Percentiles rank a stretch among this genome's conserved stretches.
These are phyloP conservation scores for Epichloe aotearoae DNA, from an alignment of 2,329 filamentous ascomycete genomes.

Conservation along the genomic window DNA sequence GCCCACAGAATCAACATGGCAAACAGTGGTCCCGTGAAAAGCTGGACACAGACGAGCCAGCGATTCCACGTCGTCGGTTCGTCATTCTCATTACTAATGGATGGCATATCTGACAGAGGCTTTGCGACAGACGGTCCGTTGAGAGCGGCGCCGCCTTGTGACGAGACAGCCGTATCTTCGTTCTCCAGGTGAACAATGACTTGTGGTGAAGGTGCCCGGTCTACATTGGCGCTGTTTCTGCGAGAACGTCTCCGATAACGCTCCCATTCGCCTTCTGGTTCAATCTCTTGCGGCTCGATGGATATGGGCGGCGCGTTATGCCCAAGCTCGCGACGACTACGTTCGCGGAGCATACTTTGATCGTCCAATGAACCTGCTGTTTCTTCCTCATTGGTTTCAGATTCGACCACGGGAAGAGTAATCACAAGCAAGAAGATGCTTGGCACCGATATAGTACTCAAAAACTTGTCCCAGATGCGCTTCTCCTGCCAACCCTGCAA, in stretches of 20 bases:
- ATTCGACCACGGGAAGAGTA: conserved; percentile 83
- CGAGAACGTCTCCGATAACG: conserved; percentile 38
- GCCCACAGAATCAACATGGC: conserved; percentile 64
- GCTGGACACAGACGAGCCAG: conserved; percentile 76
- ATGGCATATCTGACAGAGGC: conserved; percentile 20
- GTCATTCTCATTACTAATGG: conserved; percentile 20
- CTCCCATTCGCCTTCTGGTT: conserved; percentile 44
- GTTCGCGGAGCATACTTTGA: conserved; percentile 16
- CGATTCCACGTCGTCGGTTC: conserved; percentile 62
- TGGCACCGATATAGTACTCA: conserved; percentile 74
- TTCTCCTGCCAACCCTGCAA: conserved; percentile 72
- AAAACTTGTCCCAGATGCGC: conserved; percentile 66
- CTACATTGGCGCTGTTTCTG: conserved; percentile 12
- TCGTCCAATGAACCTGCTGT: conserved; percentile 18
- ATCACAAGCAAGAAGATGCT: conserved; percentile 83
- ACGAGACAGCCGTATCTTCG: conserved; percentile 10
- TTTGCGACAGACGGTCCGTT: conserved; percentile 9
- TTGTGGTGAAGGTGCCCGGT: conserved; percentile 5
- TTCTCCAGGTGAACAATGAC: conserved; percentile 7
- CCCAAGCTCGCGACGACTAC: conserved; percentile 14
- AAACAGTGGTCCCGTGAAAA: conserved; percentile 79
- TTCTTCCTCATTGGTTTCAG: conserved; percentile 39
- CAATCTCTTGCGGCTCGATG: conserved; percentile 20
- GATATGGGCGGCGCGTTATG: conserved; percentile 23
- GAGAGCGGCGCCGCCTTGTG: background rate